Percentiles rank a stretch among this genome's conserved stretches.
Conservation (phyloP, 2,329 filamentous ascomycete species). For the Venturia aucupariae region DNA sequence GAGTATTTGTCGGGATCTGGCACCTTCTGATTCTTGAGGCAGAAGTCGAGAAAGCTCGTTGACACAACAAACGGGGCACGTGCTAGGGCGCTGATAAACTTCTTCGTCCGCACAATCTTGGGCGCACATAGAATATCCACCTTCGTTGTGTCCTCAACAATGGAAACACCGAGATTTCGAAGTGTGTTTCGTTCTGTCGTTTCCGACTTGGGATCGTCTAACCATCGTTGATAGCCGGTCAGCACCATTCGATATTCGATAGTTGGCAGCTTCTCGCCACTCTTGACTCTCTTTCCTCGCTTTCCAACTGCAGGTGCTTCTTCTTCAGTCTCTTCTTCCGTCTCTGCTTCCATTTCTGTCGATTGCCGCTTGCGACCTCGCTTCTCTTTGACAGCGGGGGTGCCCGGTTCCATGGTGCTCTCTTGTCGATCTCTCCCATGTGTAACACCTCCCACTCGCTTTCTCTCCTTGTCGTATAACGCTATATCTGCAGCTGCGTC, state of each 20-base stretch:
- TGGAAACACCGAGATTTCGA: conserved; percentile 70
- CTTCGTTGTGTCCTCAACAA: conserved; percentile 64
- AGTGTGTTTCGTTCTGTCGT: conserved; percentile 65
- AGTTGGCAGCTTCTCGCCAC: conserved; percentile 41
- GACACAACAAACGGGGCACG: conserved; percentile 69
- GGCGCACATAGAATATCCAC: conserved; percentile 87
- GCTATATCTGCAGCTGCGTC: conserved; percentile 75
- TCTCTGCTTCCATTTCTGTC: conserved; percentile 33
- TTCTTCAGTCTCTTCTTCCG: conserved; percentile 24
- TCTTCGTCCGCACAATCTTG: conserved; percentile 77
- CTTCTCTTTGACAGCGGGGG: conserved; percentile 12
- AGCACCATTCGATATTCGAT: conserved; percentile 69
- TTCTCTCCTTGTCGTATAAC: conserved; percentile 87
- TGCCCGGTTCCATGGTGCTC: conserved; percentile 27
- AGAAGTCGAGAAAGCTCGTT: conserved; percentile 68
- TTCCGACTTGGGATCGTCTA: conserved; percentile 62
- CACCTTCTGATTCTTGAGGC: conserved; percentile 58
- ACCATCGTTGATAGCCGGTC: conserved; percentile 79
- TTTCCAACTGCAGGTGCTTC: conserved; percentile 54
- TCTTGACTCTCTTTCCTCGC: conserved; percentile 42
- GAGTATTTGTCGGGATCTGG: conserved; percentile 56
- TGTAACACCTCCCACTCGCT: conserved; percentile 60
- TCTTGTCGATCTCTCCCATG: conserved; percentile 45
- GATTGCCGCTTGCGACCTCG: conserved; percentile 35
- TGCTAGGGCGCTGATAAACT: conserved; percentile 84